Evolutionary conservation across 202 grass and related monocot species (phyloP).

Genomic region (Setaria italica): DNA sequence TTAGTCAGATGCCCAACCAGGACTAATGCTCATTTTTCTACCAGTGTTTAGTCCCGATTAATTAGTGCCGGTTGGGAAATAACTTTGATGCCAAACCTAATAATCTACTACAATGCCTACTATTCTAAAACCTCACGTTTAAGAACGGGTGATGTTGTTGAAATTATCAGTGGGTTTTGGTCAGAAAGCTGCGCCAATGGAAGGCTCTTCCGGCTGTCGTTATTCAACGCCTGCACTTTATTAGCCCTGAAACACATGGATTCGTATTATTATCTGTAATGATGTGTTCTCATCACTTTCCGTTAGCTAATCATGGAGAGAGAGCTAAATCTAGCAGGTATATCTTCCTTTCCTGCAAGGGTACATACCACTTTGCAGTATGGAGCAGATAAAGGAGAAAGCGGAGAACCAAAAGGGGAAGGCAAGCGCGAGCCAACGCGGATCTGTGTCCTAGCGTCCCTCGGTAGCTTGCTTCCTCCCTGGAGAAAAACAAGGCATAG

Average conservation of each 20-base stretch:
- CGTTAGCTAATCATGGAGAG: neutral
- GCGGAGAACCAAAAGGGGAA: neutral
- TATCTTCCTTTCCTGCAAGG: neutral
- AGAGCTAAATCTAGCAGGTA: neutral
- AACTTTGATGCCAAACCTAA: neutral
- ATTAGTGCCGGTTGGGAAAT: no score
- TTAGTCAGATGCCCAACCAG: no score
- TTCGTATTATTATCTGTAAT: neutral
- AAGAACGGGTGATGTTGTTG: neutral
- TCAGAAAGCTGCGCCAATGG: neutral
- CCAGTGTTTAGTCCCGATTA: no score
- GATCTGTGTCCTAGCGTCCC: neutral
- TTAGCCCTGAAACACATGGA: neutral
- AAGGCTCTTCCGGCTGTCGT: neutral
- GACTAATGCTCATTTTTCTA: no score
- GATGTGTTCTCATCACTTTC: neutral
- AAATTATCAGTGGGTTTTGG: neutral
- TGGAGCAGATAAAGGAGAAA: neutral
- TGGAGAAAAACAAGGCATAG: neutral
- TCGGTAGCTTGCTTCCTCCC: neutral
- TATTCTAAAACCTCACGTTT: neutral
- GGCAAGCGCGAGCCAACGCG: neutral
- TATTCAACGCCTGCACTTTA: neutral
- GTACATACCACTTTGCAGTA: constrained; percentile 6
- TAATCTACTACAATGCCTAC: neutral